These are phyloP conservation scores for Penicillium flavigenum DNA, from an alignment of 495 filamentous ascomycete genomes.

Conservation along the genomic window DNA sequence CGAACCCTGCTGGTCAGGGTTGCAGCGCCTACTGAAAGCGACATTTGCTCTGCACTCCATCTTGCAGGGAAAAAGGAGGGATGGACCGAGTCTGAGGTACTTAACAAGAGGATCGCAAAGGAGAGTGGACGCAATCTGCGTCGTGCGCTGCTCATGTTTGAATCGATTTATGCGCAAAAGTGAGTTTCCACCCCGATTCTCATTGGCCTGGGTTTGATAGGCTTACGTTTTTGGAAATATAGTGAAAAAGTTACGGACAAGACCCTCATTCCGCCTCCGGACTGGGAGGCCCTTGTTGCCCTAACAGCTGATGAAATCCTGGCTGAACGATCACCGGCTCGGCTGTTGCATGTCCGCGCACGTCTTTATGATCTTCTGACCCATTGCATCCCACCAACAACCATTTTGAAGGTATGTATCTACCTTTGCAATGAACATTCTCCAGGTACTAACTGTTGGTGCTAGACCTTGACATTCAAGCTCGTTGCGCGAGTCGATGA, in stretches of 20 bases:
- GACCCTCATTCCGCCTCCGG: constrained; percentile 87
- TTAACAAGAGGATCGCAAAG: constrained; percentile 82
- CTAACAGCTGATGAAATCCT: constrained; percentile 90
- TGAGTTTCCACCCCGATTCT: constrained; percentile 39
- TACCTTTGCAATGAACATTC: not conserved
- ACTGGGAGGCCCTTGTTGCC: constrained; percentile 89
- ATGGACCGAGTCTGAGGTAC: constrained; percentile 63
- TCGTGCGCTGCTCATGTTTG: constrained; percentile 88
- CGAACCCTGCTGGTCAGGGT: constrained; percentile 88
- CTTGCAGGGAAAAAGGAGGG: constrained; percentile 74
- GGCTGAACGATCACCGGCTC: constrained; percentile 81
- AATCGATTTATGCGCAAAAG: constrained; percentile 96
- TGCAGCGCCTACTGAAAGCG: constrained; percentile 77
- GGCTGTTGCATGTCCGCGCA: constrained; percentile 80
- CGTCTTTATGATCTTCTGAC: constrained; percentile 95
- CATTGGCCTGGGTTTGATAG: not conserved
- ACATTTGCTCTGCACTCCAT: constrained; percentile 77
- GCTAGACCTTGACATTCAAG: constrained; percentile 80
- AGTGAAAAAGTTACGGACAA: constrained; percentile 89
- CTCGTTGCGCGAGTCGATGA: constrained; percentile 85
- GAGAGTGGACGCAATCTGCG: constrained; percentile 92
- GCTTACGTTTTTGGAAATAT: constrained; percentile 18
- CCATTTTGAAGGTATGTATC: constrained; percentile 71
- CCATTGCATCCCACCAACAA: constrained; percentile 94
- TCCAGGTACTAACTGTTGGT: constrained; percentile 7